phyloP scores from a whole-genome alignment of 306 rosid genomes.

The Acmispon strigosus region DNA sequence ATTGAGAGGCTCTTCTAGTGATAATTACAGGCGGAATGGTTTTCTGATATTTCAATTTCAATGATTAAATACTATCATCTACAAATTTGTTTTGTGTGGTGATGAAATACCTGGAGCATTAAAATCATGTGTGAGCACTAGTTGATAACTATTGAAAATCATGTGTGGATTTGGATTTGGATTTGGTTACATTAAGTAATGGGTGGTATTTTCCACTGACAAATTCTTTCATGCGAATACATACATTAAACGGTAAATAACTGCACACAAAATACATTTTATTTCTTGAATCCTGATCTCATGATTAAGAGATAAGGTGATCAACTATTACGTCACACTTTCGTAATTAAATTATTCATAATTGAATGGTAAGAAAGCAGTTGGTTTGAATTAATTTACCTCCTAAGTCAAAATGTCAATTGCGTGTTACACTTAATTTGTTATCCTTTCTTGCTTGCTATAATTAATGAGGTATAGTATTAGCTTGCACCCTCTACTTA shows the following conservation, averaged over 20 bases:
- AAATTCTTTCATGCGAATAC: no score
- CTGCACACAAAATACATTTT: no score
- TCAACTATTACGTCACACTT: no score
- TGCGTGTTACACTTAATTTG: not conserved
- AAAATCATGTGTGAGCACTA: not conserved
- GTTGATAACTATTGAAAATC: not conserved
- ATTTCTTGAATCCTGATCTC: no score
- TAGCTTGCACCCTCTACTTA: not conserved
- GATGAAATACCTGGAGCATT: constrained; percentile 1
- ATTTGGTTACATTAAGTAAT: not conserved
- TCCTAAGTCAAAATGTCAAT: not conserved
- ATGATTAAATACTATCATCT: constrained; percentile 1
- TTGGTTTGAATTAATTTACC: no score
- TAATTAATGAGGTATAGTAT: not conserved
- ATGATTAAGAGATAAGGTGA: no score
- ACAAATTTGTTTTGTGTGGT: constrained; percentile 7
- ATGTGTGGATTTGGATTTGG: not conserved
- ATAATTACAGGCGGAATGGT: not conserved
- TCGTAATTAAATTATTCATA: no score
- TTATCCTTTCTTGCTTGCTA: not conserved
- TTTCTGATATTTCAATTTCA: constrained; percentile 20
- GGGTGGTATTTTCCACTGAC: no score
- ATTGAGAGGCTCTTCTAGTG: not conserved
- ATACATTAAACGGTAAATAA: no score
- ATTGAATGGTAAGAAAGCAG: no score